Percentiles rank a stretch among this genome's conserved stretches.
Evolutionary conservation across 495 filamentous ascomycete genomes (phyloP).

Genomic region (Aspergillus conjunctus): DNA sequence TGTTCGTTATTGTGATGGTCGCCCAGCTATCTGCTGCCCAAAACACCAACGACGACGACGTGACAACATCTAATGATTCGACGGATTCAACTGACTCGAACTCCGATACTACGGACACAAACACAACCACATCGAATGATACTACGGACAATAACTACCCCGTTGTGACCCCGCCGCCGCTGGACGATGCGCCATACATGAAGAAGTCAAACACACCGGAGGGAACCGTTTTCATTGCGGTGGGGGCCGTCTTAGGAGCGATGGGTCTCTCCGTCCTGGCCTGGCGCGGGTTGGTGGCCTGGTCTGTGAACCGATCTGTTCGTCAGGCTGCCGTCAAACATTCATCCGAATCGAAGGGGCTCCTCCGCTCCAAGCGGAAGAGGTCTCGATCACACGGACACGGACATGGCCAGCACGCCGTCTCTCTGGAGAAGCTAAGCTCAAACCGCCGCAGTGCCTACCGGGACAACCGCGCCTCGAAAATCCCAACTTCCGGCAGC

Average conservation of each 20-base stretch:
- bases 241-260: slow-evolving; percentile 83
- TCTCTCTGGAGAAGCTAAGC: slow-evolving; percentile 58
- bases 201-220: slow-evolving; percentile 87
- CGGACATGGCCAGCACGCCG: slow-evolving; percentile 40
- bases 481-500: slow-evolving; percentile 50
- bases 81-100: not conserved
- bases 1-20: slow-evolving; percentile 24
- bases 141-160: slow-evolving; percentile 24
- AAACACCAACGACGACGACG: slow-evolving; percentile 26
- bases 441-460: slow-evolving; percentile 40
- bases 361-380: slow-evolving; percentile 56
- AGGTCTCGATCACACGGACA: slow-evolving; percentile 26
- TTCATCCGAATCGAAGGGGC: slow-evolving; percentile 67
- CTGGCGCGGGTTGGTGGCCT: slow-evolving; percentile 89
- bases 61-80: not conserved
- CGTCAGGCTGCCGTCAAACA: slow-evolving; percentile 72
- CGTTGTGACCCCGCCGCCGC: slow-evolving; percentile 74
- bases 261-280: slow-evolving; percentile 76
- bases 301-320: slow-evolving; percentile 89
- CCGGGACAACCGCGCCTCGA: slow-evolving; percentile 47
- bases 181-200: slow-evolving; percentile 88
- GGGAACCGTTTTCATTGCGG: slow-evolving; percentile 94
- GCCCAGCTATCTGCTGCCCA: slow-evolving; percentile 25
- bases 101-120: not conserved
- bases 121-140: slow-evolving; percentile 26